phyloP scores from a whole-genome alignment of 345 rosid species.

The sweet orange (Citrus sinensis) region DVS_A1.0 CM039164.1:23723501-23724000 shows the following conservation, averaged over 20 bases:
- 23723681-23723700: no score
- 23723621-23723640: no score
- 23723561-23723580: neutral
- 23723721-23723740: no score
- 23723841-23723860: neutral
- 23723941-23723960: conserved; percentile 49
- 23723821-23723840: neutral
- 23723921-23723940: conserved; percentile 64
- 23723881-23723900: neutral
- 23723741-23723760: no score
- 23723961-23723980: conserved; percentile 48
- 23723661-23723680: no score
- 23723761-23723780: no score
- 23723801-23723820: no score
- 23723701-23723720: no score
- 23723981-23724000: conserved; percentile 58
- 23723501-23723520: neutral
- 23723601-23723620: no score
- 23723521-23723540: neutral
- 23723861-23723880: neutral
- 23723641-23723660: no score
- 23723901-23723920: neutral
- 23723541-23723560: neutral
- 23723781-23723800: no score
- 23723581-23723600: neutral